Conservation (phyloP, 176 grass and related monocot genomes). For the Sorghum bicolor region Sorghum_bicolor_NCBIv3 NC_012870.2:28080001-28080500, state of each 20-base stretch:
- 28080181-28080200: neutral
- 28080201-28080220: conserved; percentile 24
- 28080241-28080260: conserved; percentile 13
- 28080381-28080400: neutral
- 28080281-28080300: neutral
- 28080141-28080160: conserved; percentile 3
- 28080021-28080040: neutral
- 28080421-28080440: neutral
- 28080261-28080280: conserved; percentile 17
- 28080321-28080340: too few species aligned
- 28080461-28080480: conserved; percentile 30
- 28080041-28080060: neutral
- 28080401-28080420: conserved; percentile 14
- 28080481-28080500: conserved; percentile 36
- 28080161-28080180: neutral
- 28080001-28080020: neutral
- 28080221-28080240: neutral
- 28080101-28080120: neutral
- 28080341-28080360: conserved; percentile 20
- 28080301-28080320: neutral
- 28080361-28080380: neutral
- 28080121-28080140: conserved; percentile 40
- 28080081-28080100: conserved; percentile 36
- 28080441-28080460: neutral
- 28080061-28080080: neutral